These are phyloP conservation scores for Erodium maritimum DNA, from an alignment of 345 rosid species.

Conservation along the genomic window DNA sequence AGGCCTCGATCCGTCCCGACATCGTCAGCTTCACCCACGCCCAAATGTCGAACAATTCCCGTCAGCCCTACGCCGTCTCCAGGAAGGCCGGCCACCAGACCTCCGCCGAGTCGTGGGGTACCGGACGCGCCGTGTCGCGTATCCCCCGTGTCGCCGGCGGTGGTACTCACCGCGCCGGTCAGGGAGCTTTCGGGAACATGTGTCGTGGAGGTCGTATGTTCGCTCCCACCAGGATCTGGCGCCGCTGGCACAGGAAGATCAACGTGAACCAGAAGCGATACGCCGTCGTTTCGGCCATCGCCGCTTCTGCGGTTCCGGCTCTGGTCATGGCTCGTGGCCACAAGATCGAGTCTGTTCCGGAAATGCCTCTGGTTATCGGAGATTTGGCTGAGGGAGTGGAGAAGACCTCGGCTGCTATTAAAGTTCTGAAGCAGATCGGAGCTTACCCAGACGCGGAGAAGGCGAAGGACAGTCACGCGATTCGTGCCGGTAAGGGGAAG, in stretches of 20 bases:
- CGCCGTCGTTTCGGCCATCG: conserved; percentile 27
- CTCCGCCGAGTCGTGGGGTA: too few relatives aligned
- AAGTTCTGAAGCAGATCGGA: too few relatives aligned
- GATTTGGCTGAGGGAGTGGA: conserved; percentile 26
- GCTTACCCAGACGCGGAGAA: too few relatives aligned
- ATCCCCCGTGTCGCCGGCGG: too few relatives aligned
- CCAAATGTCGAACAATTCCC: conserved; percentile 25
- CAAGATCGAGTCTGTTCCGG: conserved; percentile 29
- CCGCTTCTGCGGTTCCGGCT: conserved; percentile 30
- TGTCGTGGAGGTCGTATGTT: conserved; percentile 17
- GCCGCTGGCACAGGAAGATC: conserved; percentile 14
- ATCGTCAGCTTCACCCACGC: too few relatives aligned
- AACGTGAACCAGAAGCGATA: too few relatives aligned
- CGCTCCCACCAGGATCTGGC: conserved; percentile 17
- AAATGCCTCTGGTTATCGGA: conserved; percentile 27
- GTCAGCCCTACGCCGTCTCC: conserved; percentile 42
- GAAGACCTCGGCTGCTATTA: conserved; percentile 29
- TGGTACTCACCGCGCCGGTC: too few relatives aligned
- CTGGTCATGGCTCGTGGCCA: conserved; percentile 39
- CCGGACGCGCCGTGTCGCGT: too few relatives aligned
- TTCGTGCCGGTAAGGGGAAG: conserved; percentile 24
- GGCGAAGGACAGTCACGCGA: too few relatives aligned
- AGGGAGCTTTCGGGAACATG: too few relatives aligned
- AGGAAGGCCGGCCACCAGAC: conserved; percentile 40
- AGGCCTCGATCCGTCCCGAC: too few relatives aligned